Conservation (phyloP, 73 alveolate genomes). For the Tetrahymena borealis region DNA sequence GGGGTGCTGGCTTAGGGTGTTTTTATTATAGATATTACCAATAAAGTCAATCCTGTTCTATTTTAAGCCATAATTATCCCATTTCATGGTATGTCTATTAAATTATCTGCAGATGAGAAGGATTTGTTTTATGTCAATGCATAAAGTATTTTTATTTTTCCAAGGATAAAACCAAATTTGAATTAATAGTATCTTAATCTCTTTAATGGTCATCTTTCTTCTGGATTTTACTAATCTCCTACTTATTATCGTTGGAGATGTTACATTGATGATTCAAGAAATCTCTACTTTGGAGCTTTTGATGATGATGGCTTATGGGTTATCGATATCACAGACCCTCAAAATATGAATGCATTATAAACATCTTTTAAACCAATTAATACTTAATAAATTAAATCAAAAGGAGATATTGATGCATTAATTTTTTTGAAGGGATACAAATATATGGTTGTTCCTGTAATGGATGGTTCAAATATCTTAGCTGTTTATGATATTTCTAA, state of each 20-base stretch:
- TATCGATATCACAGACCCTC: neutral
- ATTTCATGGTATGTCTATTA: neutral
- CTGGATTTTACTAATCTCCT: neutral
- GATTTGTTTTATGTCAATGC: neutral
- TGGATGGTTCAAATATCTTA: neutral
- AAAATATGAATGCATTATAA: neutral
- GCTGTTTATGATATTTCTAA: neutral
- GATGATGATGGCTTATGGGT: neutral
- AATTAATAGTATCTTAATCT: neutral
- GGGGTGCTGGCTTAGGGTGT: neutral
- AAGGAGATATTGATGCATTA: neutral
- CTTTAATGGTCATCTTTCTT: neutral
- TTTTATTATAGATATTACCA: neutral
- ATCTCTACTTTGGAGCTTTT: neutral
- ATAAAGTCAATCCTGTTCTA: neutral
- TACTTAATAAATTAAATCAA: no score
- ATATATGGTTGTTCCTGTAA: neutral
- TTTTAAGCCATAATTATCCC: neutral
- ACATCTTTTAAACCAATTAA: neutral
- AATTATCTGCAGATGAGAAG: neutral
- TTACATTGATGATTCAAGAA: neutral
- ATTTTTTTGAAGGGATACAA: neutral
- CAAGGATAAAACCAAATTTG: neutral
- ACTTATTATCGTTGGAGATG: neutral
- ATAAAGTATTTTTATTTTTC: neutral